Base-by-base conservation (phyloP, 345 rosid species). In the Citrus maxima region DNA sequence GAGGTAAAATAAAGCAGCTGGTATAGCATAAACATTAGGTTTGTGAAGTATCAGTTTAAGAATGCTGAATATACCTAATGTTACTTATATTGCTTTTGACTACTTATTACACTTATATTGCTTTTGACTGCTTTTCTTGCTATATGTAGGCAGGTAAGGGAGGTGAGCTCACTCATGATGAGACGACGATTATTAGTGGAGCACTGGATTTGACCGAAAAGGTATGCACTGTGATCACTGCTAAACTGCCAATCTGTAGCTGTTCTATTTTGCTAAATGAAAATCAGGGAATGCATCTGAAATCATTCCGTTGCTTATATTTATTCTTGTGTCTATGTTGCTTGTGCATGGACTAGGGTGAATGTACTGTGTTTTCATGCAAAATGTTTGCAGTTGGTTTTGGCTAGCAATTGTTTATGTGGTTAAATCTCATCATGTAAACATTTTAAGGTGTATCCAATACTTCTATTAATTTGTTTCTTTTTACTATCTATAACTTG, bases 101-200 rank as follows among this genome's bases (percentile, higher is more conserved):
- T n/a, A 19, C 58, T 42, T n/a, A 28, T 64, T 6, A 4, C 58
- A 67, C 32, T 14, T 4, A 6, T 60, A 35, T 51, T 35, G 61
- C 67, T 75, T 7, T 69, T 25, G 24, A 22, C 51, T 68, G 34
- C 27, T 27, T 62, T 77, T 67, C 42, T 34, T 59, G 76, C n/a
- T 76, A 42, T 79, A 55, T 74, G 78, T 80, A 95, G 99, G 99
- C 97, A 85, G 98, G 99, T 2, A 95, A 93, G 84, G 98, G 99
- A 72, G 99, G 99, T 79, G 99, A 95, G 78, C 94, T 95, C 78
- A 92, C 99, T 0, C 99, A 95, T 81, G 99, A 95, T 85, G 99
- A 95, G 89, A 93, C 98, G 6, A 95, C 98, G 79, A 95, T 95
- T 83, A 95, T 93, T 70, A 92, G 97, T 64, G 98, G 98, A 81